Conservation (phyloP, 2,329 filamentous ascomycete genomes). For the Stagonosporopsis rhizophila region DNA sequence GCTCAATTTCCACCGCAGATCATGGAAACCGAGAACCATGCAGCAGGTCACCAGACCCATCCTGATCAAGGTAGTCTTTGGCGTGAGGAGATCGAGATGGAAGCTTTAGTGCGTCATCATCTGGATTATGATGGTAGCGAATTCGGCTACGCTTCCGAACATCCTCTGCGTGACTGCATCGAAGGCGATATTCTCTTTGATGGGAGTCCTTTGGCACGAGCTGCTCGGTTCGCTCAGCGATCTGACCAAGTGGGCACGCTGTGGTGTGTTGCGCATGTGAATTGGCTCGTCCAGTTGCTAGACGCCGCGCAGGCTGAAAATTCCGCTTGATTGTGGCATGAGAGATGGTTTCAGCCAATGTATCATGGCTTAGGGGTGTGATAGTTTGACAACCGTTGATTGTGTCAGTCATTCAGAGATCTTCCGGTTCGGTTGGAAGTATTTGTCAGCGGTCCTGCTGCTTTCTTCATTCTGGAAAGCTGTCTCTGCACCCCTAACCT, state of each 20-base stretch:
- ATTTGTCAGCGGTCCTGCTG: too few species aligned
- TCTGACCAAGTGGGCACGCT: not conserved
- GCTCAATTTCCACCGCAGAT: too few species aligned
- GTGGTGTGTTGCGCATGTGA: conserved; percentile 14
- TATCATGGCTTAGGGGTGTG: too few species aligned
- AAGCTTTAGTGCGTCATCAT: not conserved
- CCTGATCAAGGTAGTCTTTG: not conserved
- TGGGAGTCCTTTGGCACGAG: conserved; percentile 16
- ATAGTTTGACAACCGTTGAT: not conserved
- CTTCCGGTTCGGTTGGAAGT: too few species aligned
- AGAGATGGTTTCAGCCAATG: not conserved
- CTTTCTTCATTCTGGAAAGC: too few species aligned
- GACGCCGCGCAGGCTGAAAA: not conserved
- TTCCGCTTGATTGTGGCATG: not conserved
- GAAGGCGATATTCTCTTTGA: conserved; percentile 15
- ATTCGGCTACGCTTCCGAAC: not conserved
- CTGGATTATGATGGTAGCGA: not conserved
- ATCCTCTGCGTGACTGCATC: conserved; percentile 18
- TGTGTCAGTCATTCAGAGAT: too few species aligned
- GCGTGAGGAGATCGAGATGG: conserved; percentile 6
- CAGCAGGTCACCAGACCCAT: not conserved
- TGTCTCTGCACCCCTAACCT: too few species aligned
- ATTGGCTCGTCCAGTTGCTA: conserved; percentile 9
- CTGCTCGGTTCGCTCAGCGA: conserved; percentile 15
- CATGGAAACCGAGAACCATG: not conserved